Percentiles rank a stretch among this genome's conserved stretches.
Conservation (phyloP, 371 early-diverging fungal species). For the Haplosporangium sp. region DNA sequence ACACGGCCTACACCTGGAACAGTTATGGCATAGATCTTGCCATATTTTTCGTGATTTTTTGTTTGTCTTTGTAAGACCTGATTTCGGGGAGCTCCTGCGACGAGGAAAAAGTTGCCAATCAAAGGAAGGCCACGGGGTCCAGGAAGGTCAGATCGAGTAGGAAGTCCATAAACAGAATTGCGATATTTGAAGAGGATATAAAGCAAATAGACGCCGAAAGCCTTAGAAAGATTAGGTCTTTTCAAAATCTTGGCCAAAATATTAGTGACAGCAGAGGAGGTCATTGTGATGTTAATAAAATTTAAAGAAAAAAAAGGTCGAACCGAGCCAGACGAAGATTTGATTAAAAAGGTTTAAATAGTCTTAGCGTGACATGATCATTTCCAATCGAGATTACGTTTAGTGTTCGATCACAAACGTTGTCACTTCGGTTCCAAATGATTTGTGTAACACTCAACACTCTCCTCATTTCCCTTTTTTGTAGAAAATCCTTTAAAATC, state of each 20-base stretch:
- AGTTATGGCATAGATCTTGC: slow-evolving; percentile 24
- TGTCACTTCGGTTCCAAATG: neutral
- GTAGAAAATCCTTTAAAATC: neutral
- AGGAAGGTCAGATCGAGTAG: slow-evolving; percentile 24
- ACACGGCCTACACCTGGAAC: slow-evolving; percentile 33
- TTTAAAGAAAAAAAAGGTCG: neutral
- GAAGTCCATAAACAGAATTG: slow-evolving; percentile 28
- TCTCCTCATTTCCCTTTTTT: neutral
- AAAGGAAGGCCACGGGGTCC: slow-evolving; percentile 35
- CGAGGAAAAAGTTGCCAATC: slow-evolving; percentile 32
- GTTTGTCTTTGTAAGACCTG: slow-evolving; percentile 32
- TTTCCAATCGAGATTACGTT: neutral
- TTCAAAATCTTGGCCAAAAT: slow-evolving; percentile 15
- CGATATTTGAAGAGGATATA: slow-evolving; percentile 45
- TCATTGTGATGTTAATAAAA: neutral
- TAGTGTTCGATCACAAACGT: neutral
- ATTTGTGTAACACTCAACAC: too few species aligned
- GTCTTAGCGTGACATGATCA: too few species aligned
- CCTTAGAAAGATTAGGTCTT: slow-evolving; percentile 28
- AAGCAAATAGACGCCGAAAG: slow-evolving; percentile 29
- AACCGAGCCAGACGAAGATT: neutral
- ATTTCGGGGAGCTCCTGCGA: slow-evolving; percentile 13
- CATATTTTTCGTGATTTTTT: slow-evolving; percentile 14
- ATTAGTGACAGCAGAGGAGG: neutral
- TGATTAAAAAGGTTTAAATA: too few species aligned